These are phyloP conservation scores for Fusarium sp. DNA, from an alignment of 2,329 filamentous ascomycete species.

Conservation along the genomic window DNA sequence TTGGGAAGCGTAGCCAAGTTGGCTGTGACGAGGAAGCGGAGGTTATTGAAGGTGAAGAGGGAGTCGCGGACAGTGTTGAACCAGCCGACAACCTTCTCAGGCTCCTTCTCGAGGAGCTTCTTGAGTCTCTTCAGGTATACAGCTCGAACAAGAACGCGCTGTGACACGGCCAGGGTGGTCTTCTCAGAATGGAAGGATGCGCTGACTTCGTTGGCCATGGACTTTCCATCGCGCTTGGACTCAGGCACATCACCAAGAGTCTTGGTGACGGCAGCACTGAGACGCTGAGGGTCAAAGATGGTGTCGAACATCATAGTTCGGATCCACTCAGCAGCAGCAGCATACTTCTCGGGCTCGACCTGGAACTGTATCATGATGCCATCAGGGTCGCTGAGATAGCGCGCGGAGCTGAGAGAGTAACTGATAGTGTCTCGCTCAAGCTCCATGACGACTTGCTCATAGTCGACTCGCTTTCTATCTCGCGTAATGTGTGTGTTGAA, in stretches of 20 bases:
- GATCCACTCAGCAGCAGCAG: conserved; percentile 83
- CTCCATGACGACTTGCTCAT: conserved; percentile 91
- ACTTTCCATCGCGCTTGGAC: conserved; percentile 84
- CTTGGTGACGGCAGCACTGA: conserved; percentile 77
- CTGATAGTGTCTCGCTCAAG: conserved; percentile 91
- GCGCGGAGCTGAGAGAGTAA: conserved; percentile 78
- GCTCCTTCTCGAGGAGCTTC: conserved; percentile 80
- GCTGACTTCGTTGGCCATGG: conserved; percentile 73
- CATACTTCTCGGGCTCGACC: conserved; percentile 89
- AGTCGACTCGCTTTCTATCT: conserved; percentile 80
- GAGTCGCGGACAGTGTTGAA: conserved; percentile 80
- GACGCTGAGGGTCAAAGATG: conserved; percentile 79
- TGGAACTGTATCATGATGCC: conserved; percentile 85
- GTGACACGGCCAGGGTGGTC: conserved; percentile 80
- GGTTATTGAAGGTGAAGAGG: conserved; percentile 86
- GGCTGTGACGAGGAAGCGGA: conserved; percentile 85
- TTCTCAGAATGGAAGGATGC: conserved; percentile 83
- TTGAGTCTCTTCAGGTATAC: conserved; percentile 88
- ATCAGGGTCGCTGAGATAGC: conserved; percentile 80
- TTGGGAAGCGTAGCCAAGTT: conserved; percentile 78
- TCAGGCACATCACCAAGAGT: conserved; percentile 93
- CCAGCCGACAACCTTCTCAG: conserved; percentile 78
- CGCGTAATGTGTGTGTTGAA: conserved; percentile 90
- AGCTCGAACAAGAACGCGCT: conserved; percentile 85
- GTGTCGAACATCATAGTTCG: conserved; percentile 88